Base-by-base conservation (phyloP, 2,329 filamentous ascomycete genomes). In the Onygena corvina region DNA sequence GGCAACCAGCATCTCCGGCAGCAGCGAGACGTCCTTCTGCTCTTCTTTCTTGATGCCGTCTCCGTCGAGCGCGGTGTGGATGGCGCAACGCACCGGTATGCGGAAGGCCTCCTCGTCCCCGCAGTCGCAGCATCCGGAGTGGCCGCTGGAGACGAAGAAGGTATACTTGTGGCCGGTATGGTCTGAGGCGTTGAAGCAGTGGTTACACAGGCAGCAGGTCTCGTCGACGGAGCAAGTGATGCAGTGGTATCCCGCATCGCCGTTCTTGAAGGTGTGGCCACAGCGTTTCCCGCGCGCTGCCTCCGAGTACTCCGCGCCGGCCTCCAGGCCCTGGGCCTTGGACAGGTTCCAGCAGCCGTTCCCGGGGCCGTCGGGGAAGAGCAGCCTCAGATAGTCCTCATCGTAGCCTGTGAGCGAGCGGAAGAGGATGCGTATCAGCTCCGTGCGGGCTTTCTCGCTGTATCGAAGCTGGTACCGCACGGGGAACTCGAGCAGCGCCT, bases 81-180 rank as follows among this genome's bases (percentile, higher is more conserved):
- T 96, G 30, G 88, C 90, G 71, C 92, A 98, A 63, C 86, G 82
- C 55, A 96, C 76, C 36, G 89, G 88, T 44, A 80, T 73, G 62
- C 81, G 81, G 90, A 93, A 98, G 8, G 92, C 93, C 67, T 98
- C 93, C 16, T 84, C 80, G 62, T 98, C 92, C 52, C 92, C 92
- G 63, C 92, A 98, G 67, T 98, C 92, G 67, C 92, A 98, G 70
- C 93, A 96, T 38, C 90, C 90, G 61, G 84, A 92, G 62, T 95
- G 94, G 4, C 90, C 90, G 2, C 84, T 80, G 1, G 88, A 94
- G 42, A 94, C 81, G 51, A 77, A 84, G 51, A 98, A 87, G 60
- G 85, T 83, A 49, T 96, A 89, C 70, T 87, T 86, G 67, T 98
- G 92, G 9, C 84, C 89, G 8, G 86, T 83, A 66, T 98, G 92